These are phyloP conservation scores for Sordariomycetes sp. DNA, from an alignment of 2,329 filamentous ascomycete species.

Conservation along the genomic window DNA sequence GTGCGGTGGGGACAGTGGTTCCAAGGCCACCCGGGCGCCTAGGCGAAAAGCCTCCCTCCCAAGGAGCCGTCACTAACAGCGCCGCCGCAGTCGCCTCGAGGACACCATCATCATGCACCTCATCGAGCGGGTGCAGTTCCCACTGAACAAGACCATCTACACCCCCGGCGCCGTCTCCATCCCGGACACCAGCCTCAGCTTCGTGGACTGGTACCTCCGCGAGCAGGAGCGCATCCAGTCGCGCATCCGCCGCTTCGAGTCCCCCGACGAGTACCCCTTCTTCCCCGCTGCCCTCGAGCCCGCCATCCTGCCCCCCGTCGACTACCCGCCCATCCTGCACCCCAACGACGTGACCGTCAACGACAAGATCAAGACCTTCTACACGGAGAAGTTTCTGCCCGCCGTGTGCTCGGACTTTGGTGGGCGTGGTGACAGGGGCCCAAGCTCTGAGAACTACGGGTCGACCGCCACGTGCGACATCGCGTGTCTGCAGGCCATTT, in stretches of 20 bases:
- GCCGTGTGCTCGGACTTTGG: slow-evolving; percentile 64
- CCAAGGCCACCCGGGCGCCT: not conserved
- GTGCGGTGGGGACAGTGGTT: too few species aligned
- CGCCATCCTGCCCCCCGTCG: slow-evolving; percentile 76
- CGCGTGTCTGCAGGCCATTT: slow-evolving; percentile 77
- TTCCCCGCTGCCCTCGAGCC: slow-evolving; percentile 71
- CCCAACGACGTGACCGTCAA: slow-evolving; percentile 88
- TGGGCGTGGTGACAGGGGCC: slow-evolving; percentile 68
- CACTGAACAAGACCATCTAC: slow-evolving; percentile 84
- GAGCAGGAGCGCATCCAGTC: slow-evolving; percentile 90
- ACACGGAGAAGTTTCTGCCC: slow-evolving; percentile 75
- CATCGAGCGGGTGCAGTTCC: slow-evolving; percentile 97
- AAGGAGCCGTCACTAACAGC: not conserved
- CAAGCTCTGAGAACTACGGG: slow-evolving; percentile 89
- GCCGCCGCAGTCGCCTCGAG: slow-evolving; percentile 69
- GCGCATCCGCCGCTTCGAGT: slow-evolving; percentile 86
- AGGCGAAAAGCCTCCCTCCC: not conserved
- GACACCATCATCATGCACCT: slow-evolving; percentile 96
- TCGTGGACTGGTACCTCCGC: slow-evolving; percentile 88
- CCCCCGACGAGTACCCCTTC: slow-evolving; percentile 95
- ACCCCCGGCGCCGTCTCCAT: slow-evolving; percentile 67
- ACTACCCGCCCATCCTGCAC: slow-evolving; percentile 84
- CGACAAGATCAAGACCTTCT: slow-evolving; percentile 72
- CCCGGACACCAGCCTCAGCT: slow-evolving; percentile 61
- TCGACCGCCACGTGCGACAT: slow-evolving; percentile 89